Evolutionary conservation across 345 rosid genomes (phyloP).

Genomic region (Pugionium dolabratum): DNA sequence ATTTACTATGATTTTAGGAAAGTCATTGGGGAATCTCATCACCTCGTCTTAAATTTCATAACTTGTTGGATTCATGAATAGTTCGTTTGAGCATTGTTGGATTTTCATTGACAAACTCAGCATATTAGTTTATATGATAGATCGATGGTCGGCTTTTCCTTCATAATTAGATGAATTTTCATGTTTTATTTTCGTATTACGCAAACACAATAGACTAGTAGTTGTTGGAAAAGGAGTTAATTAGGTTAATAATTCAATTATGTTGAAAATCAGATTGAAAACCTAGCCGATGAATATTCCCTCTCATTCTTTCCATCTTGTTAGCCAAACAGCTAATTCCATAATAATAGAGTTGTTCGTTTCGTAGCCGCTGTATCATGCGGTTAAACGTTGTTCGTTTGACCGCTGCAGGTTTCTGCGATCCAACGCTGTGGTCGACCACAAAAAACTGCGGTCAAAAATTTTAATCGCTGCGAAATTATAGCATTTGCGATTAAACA

Average conservation of each 20-base stretch:
- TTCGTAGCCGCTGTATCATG: too few species aligned
- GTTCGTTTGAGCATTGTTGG: too few species aligned
- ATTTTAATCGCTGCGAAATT: too few species aligned
- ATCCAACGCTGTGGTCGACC: too few species aligned
- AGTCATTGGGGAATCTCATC: neutral
- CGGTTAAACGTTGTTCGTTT: too few species aligned
- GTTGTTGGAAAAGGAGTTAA: neutral
- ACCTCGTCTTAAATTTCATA: neutral
- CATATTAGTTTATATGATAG: constrained; percentile 5
- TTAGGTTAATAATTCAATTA: neutral
- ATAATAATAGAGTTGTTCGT: neutral
- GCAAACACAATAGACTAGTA: neutral
- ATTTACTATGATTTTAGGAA: neutral
- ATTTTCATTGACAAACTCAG: neutral
- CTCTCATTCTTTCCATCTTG: neutral
- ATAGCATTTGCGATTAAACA: too few species aligned
- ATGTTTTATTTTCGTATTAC: neutral
- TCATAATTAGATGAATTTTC: neutral
- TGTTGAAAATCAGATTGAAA: neutral
- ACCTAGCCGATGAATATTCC: constrained; percentile 1
- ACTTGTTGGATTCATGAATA: neutral
- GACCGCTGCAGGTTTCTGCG: too few species aligned
- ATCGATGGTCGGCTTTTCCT: neutral
- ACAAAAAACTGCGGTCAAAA: too few species aligned
- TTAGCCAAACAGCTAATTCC: constrained; percentile 20